phyloP scores from a whole-genome alignment of 176 grass and related monocot species.

The Canna indica region DNA sequence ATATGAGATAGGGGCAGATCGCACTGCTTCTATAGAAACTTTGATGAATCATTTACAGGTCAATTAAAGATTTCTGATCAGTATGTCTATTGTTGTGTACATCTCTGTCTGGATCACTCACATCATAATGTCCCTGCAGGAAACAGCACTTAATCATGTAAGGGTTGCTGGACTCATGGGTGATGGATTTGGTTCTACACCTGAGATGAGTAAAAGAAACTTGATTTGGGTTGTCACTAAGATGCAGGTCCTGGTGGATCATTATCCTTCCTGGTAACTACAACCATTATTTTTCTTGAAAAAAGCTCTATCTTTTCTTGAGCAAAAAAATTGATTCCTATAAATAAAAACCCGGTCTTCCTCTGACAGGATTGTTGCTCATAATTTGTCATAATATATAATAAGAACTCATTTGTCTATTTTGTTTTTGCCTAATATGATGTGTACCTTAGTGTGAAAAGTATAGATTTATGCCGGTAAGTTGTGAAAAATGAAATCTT shows the following conservation, averaged over 20 bases:
- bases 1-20: constrained; percentile 88
- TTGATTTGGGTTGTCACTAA: constrained; percentile 98
- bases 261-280: constrained; percentile 87
- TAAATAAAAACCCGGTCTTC: too few relatives aligned
- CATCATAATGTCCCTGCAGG: constrained; percentile 3
- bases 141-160: constrained; percentile 88
- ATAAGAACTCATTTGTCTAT: neutral
- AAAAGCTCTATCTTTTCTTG: neutral
- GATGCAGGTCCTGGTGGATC: constrained; percentile 75
- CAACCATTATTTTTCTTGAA: neutral
- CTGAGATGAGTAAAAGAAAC: constrained; percentile 90
- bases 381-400: neutral
- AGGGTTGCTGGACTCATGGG: constrained; percentile 67
- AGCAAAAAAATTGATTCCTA: too few relatives aligned
- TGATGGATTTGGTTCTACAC: constrained; percentile 85
- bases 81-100: neutral
- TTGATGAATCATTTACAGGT: constrained; percentile 99
- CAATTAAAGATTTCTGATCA: neutral
- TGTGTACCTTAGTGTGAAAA: neutral
- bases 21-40: constrained; percentile 80
- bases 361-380: too few relatives aligned
- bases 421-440: neutral
- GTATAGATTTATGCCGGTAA: neutral
- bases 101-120: neutral
- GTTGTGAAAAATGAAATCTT: neutral